Conservation (phyloP, 1,139 yeast species). For the Komagataea norvegica region DNA sequence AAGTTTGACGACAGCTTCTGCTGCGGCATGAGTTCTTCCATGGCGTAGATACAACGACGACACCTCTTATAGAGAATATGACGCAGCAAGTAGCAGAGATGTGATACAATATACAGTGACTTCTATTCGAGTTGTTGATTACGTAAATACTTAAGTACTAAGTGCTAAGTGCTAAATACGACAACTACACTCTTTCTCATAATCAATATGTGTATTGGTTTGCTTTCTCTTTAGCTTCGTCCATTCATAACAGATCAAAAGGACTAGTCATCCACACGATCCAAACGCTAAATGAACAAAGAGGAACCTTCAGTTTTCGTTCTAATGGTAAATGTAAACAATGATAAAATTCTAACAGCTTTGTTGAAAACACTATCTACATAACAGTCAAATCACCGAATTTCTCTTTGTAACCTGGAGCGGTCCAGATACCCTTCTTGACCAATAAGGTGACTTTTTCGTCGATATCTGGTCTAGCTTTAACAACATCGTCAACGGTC, state of each 20-base stretch:
- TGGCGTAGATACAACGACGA: neutral
- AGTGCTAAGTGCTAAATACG: no score
- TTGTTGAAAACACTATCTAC: constrained; percentile 40
- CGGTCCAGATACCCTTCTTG: constrained; percentile 96
- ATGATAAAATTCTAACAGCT: neutral
- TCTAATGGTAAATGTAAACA: constrained; percentile 4
- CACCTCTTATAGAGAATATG: no score
- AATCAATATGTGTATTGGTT: constrained; percentile 18
- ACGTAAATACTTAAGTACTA: no score
- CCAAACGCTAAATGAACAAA: constrained; percentile 7
- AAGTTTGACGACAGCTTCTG: constrained; percentile 40
- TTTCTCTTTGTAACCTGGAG: constrained; percentile 97
- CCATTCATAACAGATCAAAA: constrained; percentile 8
- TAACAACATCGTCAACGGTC: constrained; percentile 89
- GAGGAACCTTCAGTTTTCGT: constrained; percentile 4
- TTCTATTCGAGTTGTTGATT: no score
- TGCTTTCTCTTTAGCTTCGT: constrained; percentile 8
- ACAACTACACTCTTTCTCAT: no score
- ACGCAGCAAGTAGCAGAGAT: no score
- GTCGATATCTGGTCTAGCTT: constrained; percentile 96
- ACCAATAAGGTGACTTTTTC: constrained; percentile 94
- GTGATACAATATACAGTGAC: no score
- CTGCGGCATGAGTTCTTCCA: constrained; percentile 15
- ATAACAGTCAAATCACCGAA: constrained; percentile 93
- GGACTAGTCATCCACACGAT: neutral